A percentile compares a stretch with the other conserved stretches of the same genome.
Conservation (phyloP, 768 basidiomycete genomes). For the Dentipellis sp. region DNA sequence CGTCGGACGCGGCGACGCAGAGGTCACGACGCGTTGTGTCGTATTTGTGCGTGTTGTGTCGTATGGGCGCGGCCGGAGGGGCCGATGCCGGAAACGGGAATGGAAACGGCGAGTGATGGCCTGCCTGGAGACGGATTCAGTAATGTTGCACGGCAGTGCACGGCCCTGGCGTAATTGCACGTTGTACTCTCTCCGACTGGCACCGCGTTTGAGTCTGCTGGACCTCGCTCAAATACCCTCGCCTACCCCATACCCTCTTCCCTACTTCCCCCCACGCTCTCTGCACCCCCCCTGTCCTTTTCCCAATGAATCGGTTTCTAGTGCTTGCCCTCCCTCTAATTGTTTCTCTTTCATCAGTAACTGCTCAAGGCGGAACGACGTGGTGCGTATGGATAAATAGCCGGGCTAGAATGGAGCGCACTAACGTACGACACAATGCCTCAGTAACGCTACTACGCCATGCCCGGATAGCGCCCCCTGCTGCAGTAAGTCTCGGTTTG, state of each 20-base stretch:
- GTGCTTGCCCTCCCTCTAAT: background rate
- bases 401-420: background rate
- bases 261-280: background rate
- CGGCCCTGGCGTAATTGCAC: no score
- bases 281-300: background rate
- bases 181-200: no score
- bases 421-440: background rate
- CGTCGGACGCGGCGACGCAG: background rate
- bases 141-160: no score
- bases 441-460: conserved; percentile 27
- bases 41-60: background rate
- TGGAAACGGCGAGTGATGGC: background rate
- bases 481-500: conserved; percentile 27
- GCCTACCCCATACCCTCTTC: no score
- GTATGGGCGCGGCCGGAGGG: background rate
- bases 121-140: background rate
- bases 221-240: no score
- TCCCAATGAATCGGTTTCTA: background rate
- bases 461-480: conserved; percentile 32
- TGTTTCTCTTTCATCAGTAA: background rate
- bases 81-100: background rate
- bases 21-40: background rate
- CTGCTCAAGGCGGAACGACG: background rate
- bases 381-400: background rate
- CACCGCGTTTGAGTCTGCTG: no score